Percentiles rank a stretch among this genome's conserved stretches.
phyloP scores from a whole-genome alignment of 2,329 filamentous ascomycete species.

The Chrysoporthe puriensis region DNA sequence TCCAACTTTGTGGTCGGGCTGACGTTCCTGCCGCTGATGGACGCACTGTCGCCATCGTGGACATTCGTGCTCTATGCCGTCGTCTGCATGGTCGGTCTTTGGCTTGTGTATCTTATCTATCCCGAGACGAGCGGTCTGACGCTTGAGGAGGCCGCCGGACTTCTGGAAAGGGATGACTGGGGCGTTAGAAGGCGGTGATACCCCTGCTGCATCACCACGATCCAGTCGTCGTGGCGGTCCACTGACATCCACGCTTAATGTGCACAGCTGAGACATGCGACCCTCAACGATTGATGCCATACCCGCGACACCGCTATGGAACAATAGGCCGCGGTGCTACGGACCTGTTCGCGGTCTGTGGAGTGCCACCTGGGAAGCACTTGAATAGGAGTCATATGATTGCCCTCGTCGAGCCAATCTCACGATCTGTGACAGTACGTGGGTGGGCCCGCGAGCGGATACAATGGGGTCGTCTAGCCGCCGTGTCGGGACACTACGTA shows the following conservation, averaged over 20 bases:
- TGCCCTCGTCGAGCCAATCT: too few relatives aligned
- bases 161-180: slow-evolving; percentile 76
- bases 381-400: too few relatives aligned
- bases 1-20: slow-evolving; percentile 85
- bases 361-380: too few relatives aligned
- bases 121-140: slow-evolving; percentile 84
- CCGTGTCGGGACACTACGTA: too few relatives aligned
- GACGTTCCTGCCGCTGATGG: slow-evolving; percentile 88
- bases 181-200: slow-evolving; percentile 57
- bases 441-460: too few relatives aligned
- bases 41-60: slow-evolving; percentile 69
- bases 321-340: too few relatives aligned
- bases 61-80: slow-evolving; percentile 82
- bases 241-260: background rate
- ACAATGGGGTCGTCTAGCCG: too few relatives aligned
- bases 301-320: too few relatives aligned
- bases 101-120: slow-evolving; percentile 73
- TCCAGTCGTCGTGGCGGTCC: background rate
- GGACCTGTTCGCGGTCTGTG: too few relatives aligned
- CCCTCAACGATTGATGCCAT: too few relatives aligned
- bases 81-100: slow-evolving; percentile 71
- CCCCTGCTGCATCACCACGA: background rate
- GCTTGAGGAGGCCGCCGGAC: slow-evolving; percentile 75
- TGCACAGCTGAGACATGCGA: too few relatives aligned
- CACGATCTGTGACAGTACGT: too few relatives aligned